Conservation (phyloP, 805 yeast species). For the Torulaspora gathmanii region DNA sequence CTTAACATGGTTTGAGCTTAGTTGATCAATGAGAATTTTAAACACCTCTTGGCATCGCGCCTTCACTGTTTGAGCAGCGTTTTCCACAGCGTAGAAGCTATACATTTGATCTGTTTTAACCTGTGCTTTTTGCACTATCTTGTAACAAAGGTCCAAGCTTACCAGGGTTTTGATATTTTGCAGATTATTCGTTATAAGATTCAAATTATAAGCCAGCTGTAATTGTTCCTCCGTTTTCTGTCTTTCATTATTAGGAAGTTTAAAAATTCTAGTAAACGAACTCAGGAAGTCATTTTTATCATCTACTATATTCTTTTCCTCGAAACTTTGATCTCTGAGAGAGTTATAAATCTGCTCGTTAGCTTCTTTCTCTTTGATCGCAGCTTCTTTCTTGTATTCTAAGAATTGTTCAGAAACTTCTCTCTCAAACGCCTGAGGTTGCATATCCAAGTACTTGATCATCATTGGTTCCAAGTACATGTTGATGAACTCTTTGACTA, state of each 20-base stretch:
- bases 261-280: constrained; percentile 61
- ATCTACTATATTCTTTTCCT: constrained; percentile 18
- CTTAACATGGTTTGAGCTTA: constrained; percentile 72
- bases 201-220: constrained; percentile 75
- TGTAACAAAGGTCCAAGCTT: constrained; percentile 73
- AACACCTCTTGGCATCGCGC: constrained; percentile 55
- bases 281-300: constrained; percentile 55
- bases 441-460: constrained; percentile 33
- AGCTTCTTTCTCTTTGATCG: constrained; percentile 36
- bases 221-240: constrained; percentile 33
- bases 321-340: constrained; percentile 38
- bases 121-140: constrained; percentile 64
- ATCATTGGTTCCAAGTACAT: constrained; percentile 38
- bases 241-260: constrained; percentile 30
- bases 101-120: constrained; percentile 55
- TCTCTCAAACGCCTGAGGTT: constrained; percentile 31
- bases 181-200: constrained; percentile 68
- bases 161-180: constrained; percentile 71
- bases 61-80: constrained; percentile 31
- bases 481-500: constrained; percentile 35
- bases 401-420: constrained; percentile 26
- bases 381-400: constrained; percentile 25
- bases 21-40: constrained; percentile 53
- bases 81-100: constrained; percentile 39
- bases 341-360: constrained; percentile 43